These are phyloP conservation scores for Trichoderma hamatum DNA, from an alignment of 2,329 filamentous ascomycete genomes.

Conservation along the genomic window DNA sequence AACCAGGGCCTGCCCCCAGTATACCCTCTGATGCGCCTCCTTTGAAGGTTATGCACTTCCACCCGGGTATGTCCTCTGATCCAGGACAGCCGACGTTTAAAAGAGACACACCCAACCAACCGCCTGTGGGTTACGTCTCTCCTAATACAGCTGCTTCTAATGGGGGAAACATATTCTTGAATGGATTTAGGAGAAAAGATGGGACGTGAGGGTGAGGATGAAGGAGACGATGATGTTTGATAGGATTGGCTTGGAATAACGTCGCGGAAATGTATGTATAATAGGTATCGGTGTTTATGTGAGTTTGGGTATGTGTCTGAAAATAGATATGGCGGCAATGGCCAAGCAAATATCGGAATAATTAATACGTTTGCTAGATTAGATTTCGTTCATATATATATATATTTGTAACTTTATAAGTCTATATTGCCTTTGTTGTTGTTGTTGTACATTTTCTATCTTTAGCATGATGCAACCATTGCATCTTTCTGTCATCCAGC, in stretches of 20 bases:
- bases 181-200: neutral
- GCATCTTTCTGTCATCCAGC: neutral
- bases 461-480: neutral
- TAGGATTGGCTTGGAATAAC: neutral
- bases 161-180: neutral
- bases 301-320: neutral
- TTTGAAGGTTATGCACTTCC: neutral
- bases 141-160: neutral
- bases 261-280: neutral
- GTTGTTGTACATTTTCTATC: slow-evolving; percentile 7
- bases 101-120: neutral
- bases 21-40: neutral
- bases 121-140: neutral
- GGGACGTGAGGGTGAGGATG: neutral
- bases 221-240: too few relatives aligned
- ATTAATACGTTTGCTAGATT: neutral
- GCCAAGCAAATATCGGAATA: too few relatives aligned
- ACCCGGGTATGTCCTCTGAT: neutral
- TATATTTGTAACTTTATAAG: neutral
- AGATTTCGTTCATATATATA: neutral
- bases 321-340: neutral
- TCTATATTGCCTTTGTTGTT: neutral
- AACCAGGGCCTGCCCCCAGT: neutral
- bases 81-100: neutral
- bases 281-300: too few relatives aligned